A percentile compares a stretch with the other conserved stretches of the same genome.
Evolutionary conservation across 2,329 filamentous ascomycete genomes (phyloP).

Genomic region (Botrytis paeoniae): DNA sequence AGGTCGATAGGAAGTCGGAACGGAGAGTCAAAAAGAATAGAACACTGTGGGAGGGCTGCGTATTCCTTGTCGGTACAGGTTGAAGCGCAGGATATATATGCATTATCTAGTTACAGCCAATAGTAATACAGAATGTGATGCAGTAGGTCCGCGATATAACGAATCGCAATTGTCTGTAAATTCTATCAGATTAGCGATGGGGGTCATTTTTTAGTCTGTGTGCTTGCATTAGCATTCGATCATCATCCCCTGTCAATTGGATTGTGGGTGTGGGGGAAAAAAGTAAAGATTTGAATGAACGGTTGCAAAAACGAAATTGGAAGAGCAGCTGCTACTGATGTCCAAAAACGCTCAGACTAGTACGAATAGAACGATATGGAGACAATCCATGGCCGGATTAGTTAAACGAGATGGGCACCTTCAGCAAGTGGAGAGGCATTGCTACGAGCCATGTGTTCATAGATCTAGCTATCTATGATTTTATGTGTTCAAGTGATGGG

Average conservation of each 20-base stretch:
- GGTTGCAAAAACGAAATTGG: constrained; percentile 21
- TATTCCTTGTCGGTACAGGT: not conserved
- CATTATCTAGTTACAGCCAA: constrained; percentile 4
- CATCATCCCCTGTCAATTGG: not conserved
- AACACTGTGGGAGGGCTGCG: constrained; percentile 2
- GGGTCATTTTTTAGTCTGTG: constrained; percentile 29
- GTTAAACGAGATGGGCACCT: not conserved
- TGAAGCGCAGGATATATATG: not conserved
- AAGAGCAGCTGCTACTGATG: constrained; percentile 14
- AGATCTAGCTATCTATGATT: not conserved
- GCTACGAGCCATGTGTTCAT: not conserved
- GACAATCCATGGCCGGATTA: not conserved
- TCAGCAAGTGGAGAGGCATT: not conserved
- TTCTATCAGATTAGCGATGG: constrained; percentile 31
- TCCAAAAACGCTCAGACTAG: constrained; percentile 6
- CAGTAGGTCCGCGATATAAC: not conserved
- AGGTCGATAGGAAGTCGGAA: not conserved
- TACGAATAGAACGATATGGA: not conserved
- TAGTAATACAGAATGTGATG: not conserved
- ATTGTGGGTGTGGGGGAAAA: not conserved
- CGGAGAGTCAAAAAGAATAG: not conserved
- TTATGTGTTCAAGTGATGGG: constrained; percentile 7
- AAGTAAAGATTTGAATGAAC: constrained; percentile 1
- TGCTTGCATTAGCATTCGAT: constrained; percentile 26
- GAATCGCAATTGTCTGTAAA: not conserved